phyloP scores from a whole-genome alignment of 2,329 filamentous ascomycete genomes.

The Microcera coccophila region DNA sequence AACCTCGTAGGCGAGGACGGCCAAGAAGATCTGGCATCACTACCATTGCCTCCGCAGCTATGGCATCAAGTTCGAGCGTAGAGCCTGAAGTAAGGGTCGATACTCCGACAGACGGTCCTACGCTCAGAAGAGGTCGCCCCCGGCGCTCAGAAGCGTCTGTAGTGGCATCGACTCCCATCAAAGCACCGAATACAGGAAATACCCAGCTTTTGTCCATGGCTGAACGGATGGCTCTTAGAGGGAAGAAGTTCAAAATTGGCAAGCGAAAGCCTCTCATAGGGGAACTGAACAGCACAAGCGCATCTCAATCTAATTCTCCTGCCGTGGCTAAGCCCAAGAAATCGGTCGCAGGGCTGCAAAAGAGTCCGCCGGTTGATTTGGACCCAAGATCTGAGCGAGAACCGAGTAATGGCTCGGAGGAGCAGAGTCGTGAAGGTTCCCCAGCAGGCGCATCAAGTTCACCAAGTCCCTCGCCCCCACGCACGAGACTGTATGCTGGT shows the following conservation, averaged over 20 bases:
- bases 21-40: constrained; percentile 27
- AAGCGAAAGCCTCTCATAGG: constrained; percentile 27
- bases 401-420: no score
- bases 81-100: background rate
- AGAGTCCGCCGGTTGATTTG: background rate
- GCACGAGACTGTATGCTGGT: background rate
- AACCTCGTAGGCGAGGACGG: constrained; percentile 15
- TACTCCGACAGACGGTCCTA: constrained; percentile 3
- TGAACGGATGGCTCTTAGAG: constrained; percentile 52
- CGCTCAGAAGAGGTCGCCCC: constrained; percentile 22
- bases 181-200: constrained; percentile 8
- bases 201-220: constrained; percentile 51
- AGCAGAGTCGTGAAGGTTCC: constrained; percentile 1
- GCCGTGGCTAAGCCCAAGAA: background rate
- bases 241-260: constrained; percentile 52
- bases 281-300: constrained; percentile 4
- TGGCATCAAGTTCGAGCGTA: background rate
- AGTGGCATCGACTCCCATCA: constrained; percentile 3
- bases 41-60: constrained; percentile 19
- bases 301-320: constrained; percentile 6
- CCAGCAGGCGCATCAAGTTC: constrained; percentile 9
- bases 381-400: background rate
- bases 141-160: constrained; percentile 16
- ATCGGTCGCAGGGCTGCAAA: constrained; percentile 1
- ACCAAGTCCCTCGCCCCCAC: constrained; percentile 14